A percentile compares a stretch with the other conserved stretches of the same genome.
These are phyloP conservation scores for Pelargonium exstipulatum DNA, from an alignment of 441 rosid species.

Conservation along the genomic window DNA sequence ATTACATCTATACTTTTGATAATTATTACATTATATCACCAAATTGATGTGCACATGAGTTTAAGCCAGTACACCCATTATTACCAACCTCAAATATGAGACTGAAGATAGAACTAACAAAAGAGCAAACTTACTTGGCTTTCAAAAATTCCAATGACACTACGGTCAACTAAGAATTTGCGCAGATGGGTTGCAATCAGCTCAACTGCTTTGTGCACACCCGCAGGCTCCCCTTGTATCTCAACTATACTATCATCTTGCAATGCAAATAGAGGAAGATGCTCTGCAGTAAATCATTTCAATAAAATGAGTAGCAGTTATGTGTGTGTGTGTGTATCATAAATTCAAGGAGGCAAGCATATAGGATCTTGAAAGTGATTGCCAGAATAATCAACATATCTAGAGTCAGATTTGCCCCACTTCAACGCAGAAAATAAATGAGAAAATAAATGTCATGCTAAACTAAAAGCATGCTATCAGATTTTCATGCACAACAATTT, in stretches of 20 bases:
- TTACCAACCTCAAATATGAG: not conserved
- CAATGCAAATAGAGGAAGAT: slow-evolving; percentile 30
- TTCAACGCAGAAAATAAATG: not conserved
- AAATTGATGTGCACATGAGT: too few relatives aligned
- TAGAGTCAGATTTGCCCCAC: not conserved
- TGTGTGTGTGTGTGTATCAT: not conserved
- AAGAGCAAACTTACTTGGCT: slow-evolving; percentile 21
- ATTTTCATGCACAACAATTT: not conserved
- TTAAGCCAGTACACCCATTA: not conserved
- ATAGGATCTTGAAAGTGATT: not conserved
- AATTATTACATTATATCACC: too few relatives aligned
- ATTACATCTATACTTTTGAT: too few relatives aligned
- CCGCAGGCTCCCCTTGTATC: slow-evolving; percentile 29
- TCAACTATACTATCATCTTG: slow-evolving; percentile 33
- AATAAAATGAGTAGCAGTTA: not conserved
- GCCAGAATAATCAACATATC: not conserved
- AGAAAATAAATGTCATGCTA: not conserved
- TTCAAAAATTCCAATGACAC: slow-evolving; percentile 30
- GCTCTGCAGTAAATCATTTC: slow-evolving; percentile 24
- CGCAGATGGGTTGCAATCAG: slow-evolving; percentile 33
- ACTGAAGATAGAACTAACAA: not conserved
- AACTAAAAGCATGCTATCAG: not conserved
- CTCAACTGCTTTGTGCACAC: slow-evolving; percentile 34
- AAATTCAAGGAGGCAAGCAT: not conserved
- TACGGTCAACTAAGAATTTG: slow-evolving; percentile 32